Evolutionary conservation across 2,329 filamentous ascomycete species (phyloP), one percentile per base, ranked within the genome.

Genomic region (Fusarium chaquense): DNA sequence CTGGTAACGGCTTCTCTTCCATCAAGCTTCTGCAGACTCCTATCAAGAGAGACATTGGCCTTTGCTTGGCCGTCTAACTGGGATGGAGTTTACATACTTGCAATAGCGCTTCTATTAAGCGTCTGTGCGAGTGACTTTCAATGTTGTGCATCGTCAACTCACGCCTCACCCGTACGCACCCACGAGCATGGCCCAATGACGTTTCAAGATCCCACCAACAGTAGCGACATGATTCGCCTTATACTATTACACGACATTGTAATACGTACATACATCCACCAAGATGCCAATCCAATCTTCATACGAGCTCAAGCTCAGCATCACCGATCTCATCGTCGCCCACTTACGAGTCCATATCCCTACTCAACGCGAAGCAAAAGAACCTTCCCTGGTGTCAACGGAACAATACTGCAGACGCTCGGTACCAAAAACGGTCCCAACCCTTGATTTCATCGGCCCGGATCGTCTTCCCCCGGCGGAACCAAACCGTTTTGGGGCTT

Each of bases 391-490:
- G 38, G 56, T 62, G 33, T 62, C 62, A 60, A 55, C 54, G 58
- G 61, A 60, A 67, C 52, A 71, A 67, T 52, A 40, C 36, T 40
- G 12, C 10, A 49, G 41, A 69, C 58, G 70, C 70, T 64, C 62
- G 58, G 70, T 69, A 74, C 69, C 62, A 67, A 59, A 51, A 60
- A 65, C 68, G 72, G 72, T 69, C 72, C 69, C 55, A 59, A 67
- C 63, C 67, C 67, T 64, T 59, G 65, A 67, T 46, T 71, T 52
- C 70, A 73, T 73, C 72, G 72, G 72, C 62, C 72, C 72, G 72
- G 72, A 73, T 74, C 72, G 70, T 54, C 70, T 75, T 74, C 72
- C 72, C 67, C 72, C 64, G 69, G 69, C 67, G 60, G 62, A 50
- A 60, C 70, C 70, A 62, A 65, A 41, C 59, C 59, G 50, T 62